Conservation (phyloP, 805 yeast genomes). For the Spathaspora girioi region DNA sequence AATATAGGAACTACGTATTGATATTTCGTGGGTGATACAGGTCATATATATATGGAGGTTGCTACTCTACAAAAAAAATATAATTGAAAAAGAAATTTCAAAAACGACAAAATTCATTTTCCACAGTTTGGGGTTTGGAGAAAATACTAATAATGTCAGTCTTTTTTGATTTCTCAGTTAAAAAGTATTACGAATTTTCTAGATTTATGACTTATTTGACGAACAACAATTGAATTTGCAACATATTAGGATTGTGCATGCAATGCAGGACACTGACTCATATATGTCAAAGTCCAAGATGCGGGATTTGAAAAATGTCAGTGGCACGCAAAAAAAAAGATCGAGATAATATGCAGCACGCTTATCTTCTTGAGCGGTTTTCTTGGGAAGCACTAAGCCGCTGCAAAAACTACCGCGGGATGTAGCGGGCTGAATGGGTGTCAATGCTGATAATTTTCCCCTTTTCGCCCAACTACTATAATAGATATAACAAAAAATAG, state of each 20-base stretch:
- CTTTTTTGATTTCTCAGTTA: background rate
- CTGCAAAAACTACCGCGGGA: too few species aligned
- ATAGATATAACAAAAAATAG: too few species aligned
- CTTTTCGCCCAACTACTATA: too few species aligned
- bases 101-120: background rate
- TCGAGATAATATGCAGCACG: too few species aligned
- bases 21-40: background rate
- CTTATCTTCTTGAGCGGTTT: too few species aligned
- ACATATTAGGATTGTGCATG: background rate
- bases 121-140: background rate
- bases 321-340: too few species aligned
- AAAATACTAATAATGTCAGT: background rate
- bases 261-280: background rate
- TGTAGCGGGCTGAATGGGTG: too few species aligned
- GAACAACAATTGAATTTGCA: background rate
- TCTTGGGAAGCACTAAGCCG: too few species aligned
- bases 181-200: background rate
- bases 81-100: background rate
- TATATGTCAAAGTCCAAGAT: background rate
- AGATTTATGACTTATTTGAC: background rate
- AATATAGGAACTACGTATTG: background rate
- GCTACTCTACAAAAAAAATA: background rate
- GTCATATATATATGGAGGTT: background rate
- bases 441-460: too few species aligned
- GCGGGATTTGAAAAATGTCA: background rate